Evolutionary conservation across 768 basidiomycete genomes (phyloP).

Genomic region (Russula olivacea): DNA sequence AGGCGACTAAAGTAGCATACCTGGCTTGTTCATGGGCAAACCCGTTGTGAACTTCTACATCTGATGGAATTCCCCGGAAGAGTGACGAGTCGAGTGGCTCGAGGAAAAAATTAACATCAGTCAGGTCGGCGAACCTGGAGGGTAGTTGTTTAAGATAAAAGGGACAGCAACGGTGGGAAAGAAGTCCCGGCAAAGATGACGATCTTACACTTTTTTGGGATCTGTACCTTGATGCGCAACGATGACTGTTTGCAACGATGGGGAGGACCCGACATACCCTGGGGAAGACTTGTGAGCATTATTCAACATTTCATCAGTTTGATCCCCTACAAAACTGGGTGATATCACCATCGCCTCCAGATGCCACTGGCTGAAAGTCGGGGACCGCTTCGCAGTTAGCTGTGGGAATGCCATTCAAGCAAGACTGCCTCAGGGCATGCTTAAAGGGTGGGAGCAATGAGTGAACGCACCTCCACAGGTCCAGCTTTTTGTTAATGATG

Average conservation of each 20-base stretch:
- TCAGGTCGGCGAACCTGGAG: constrained; percentile 35
- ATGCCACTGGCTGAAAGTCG: constrained; percentile 42
- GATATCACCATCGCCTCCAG: constrained; percentile 41
- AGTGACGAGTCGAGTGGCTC: constrained; percentile 34
- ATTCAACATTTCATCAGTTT: too few species aligned
- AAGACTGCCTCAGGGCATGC: background rate
- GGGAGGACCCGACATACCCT: constrained; percentile 54
- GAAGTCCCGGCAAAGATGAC: background rate
- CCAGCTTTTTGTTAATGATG: constrained; percentile 30
- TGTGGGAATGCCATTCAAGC: constrained; percentile 17
- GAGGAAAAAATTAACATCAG: constrained; percentile 39
- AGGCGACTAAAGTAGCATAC: constrained; percentile 30
- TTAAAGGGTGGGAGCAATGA: background rate
- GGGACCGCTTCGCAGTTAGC: constrained; percentile 45
- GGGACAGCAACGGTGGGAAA: background rate
- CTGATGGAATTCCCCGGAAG: constrained; percentile 45
- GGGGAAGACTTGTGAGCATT: background rate
- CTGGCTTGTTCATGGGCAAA: constrained; percentile 41
- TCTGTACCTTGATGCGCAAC: constrained; percentile 39
- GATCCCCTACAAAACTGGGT: constrained; percentile 40
- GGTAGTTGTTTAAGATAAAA: background rate
- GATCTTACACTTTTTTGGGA: constrained; percentile 29
- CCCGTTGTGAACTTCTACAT: constrained; percentile 42
- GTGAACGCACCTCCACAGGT: constrained; percentile 29
- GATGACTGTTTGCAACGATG: constrained; percentile 33